phyloP scores from a whole-genome alignment of 2,329 filamentous ascomycete species.

The Cercospora citrullina region DNA sequence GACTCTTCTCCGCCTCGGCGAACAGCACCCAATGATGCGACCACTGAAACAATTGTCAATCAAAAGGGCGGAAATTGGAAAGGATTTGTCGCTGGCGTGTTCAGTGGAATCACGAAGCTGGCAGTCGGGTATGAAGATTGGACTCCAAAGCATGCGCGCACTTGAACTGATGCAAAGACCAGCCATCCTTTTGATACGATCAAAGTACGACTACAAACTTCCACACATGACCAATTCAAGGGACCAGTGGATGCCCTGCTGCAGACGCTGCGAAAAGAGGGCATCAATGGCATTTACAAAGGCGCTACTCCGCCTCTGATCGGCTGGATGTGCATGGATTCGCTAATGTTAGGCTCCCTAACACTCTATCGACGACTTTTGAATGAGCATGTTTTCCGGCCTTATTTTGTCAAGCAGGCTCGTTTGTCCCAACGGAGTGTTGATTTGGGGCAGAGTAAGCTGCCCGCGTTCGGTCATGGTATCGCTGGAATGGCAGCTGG shows the following conservation, averaged over 20 bases:
- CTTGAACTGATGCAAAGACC: constrained; percentile 34
- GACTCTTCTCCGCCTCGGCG: constrained; percentile 24
- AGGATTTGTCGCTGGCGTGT: constrained; percentile 96
- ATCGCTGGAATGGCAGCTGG: constrained; percentile 86
- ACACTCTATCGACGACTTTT: constrained; percentile 85
- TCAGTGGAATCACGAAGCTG: constrained; percentile 89
- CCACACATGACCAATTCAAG: constrained; percentile 71
- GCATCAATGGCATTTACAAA: constrained; percentile 83
- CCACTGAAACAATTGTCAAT: constrained; percentile 16
- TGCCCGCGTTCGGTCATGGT: constrained; percentile 80
- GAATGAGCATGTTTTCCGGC: constrained; percentile 74
- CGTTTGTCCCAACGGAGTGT: constrained; percentile 27
- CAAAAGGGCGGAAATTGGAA: constrained; percentile 65
- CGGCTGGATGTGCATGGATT: constrained; percentile 99
- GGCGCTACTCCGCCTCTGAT: constrained; percentile 73
- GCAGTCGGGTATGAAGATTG: constrained; percentile 57
- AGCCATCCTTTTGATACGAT: constrained; percentile 86
- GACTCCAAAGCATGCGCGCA: background rate
- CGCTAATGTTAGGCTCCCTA: constrained; percentile 84
- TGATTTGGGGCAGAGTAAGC: constrained; percentile 46
- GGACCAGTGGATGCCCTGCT: constrained; percentile 83
- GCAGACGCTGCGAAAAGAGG: constrained; percentile 83
- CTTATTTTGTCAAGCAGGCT: constrained; percentile 32
- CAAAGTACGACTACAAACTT: constrained; percentile 93
- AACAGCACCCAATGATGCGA: constrained; percentile 13